These are phyloP conservation scores for Pholiota microspora DNA, from an alignment of 768 basidiomycete genomes.

Conservation along the genomic window DNA sequence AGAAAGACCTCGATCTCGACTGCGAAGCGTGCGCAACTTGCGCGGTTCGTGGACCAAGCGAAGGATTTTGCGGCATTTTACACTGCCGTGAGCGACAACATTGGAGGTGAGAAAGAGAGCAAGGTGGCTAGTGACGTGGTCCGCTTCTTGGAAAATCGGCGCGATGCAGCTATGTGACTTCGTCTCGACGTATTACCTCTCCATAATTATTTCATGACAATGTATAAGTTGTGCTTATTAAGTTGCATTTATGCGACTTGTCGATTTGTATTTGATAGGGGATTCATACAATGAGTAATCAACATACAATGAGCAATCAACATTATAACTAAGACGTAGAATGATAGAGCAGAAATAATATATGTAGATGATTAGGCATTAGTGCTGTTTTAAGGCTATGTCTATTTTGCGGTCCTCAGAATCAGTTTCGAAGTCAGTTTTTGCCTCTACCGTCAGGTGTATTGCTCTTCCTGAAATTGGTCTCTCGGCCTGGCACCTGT, in stretches of 20 bases:
- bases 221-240: too few relatives aligned
- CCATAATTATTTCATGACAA: too few relatives aligned
- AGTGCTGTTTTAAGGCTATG: too few relatives aligned
- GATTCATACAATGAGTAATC: too few relatives aligned
- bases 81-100: slow-evolving; percentile 22
- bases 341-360: background rate
- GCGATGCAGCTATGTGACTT: slow-evolving; percentile 19
- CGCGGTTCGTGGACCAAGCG: slow-evolving; percentile 40
- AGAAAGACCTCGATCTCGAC: background rate
- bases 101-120: slow-evolving; percentile 34
- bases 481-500: background rate
- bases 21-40: slow-evolving; percentile 26
- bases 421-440: background rate
- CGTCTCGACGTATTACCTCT: background rate
- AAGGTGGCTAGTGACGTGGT: slow-evolving; percentile 50
- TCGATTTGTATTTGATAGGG: too few relatives aligned
- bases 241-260: too few relatives aligned
- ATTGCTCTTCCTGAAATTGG: background rate
- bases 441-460: background rate
- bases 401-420: too few relatives aligned
- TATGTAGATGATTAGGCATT: background rate
- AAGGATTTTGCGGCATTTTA: slow-evolving; percentile 50
- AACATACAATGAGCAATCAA: background rate
- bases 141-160: slow-evolving; percentile 46
- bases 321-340: background rate